phyloP scores from a whole-genome alignment of 2,329 filamentous ascomycete species.

The Epichloe sp. region DNA sequence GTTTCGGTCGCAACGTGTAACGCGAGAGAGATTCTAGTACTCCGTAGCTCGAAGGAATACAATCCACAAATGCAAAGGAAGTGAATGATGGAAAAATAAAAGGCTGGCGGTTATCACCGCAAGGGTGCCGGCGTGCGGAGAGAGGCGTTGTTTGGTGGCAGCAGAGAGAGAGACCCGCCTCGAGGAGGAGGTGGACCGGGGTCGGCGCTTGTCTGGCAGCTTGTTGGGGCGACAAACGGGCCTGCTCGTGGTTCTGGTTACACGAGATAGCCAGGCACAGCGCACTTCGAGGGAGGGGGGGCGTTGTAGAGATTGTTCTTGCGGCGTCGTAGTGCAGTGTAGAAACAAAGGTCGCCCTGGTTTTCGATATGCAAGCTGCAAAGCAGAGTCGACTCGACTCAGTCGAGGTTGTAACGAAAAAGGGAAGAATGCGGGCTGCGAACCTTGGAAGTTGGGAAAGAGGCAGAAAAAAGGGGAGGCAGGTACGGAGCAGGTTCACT shows the following conservation, averaged over 20 bases:
- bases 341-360: neutral
- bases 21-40: conserved; percentile 2
- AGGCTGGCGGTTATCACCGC: conserved; percentile 2
- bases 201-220: conserved; percentile 5
- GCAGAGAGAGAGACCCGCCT: conserved; percentile 1
- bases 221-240: conserved; percentile 1
- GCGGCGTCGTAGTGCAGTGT: neutral
- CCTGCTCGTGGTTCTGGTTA: conserved; percentile 2
- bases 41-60: too few species aligned
- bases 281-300: neutral
- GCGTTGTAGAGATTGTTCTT: neutral
- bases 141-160: conserved; percentile 1
- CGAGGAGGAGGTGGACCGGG: conserved; percentile 4
- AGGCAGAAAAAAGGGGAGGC: neutral
- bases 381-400: neutral
- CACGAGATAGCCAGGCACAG: conserved; percentile 1
- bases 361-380: neutral
- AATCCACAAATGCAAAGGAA: conserved; percentile 9
- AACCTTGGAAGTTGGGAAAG: neutral
- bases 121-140: conserved; percentile 1
- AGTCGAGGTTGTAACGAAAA: neutral
- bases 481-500: neutral
- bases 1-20: conserved; percentile 17
- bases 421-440: neutral
- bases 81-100: conserved; percentile 1